phyloP scores from a whole-genome alignment of 148 eudicot species.

The Chenopodium formosanum region DNA sequence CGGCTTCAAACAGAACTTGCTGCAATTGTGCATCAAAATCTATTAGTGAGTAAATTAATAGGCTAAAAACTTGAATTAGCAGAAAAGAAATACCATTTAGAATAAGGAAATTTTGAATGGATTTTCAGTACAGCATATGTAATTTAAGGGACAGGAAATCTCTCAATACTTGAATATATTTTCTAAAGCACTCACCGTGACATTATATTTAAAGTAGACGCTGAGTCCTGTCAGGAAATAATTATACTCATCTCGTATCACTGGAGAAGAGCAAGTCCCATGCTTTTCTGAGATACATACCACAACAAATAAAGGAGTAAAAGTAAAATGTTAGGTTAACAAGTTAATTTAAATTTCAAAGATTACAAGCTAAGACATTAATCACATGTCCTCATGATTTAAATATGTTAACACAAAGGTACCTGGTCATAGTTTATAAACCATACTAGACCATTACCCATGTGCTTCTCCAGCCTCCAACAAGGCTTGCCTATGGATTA shows the following conservation, averaged over 20 bases:
- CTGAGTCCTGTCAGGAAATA: slow-evolving; percentile 69
- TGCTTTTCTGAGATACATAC: slow-evolving; percentile 70
- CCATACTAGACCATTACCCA: neutral
- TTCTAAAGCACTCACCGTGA: slow-evolving; percentile 59
- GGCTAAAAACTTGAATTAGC: neutral
- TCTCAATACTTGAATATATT: neutral
- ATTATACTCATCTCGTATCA: slow-evolving; percentile 55
- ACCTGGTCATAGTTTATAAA: neutral
- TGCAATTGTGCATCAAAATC: slow-evolving; percentile 32
- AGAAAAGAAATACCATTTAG: neutral
- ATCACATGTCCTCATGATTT: neutral
- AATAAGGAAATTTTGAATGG: neutral
- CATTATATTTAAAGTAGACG: slow-evolving; percentile 83
- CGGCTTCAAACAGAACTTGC: slow-evolving; percentile 76
- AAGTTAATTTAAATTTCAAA: slow-evolving; percentile 14
- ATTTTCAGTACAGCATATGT: neutral
- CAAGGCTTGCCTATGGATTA: slow-evolving; percentile 1
- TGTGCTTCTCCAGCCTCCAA: neutral
- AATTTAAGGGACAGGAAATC: neutral
- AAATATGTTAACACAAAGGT: neutral
- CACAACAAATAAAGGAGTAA: slow-evolving; percentile 14
- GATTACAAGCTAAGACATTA: neutral
- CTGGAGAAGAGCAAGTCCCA: slow-evolving; percentile 82
- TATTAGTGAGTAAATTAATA: slow-evolving; percentile 5
- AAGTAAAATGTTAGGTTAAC: neutral